phyloP scores from a whole-genome alignment of 345 rosid species.

The Euphorbia peplus region DNA sequence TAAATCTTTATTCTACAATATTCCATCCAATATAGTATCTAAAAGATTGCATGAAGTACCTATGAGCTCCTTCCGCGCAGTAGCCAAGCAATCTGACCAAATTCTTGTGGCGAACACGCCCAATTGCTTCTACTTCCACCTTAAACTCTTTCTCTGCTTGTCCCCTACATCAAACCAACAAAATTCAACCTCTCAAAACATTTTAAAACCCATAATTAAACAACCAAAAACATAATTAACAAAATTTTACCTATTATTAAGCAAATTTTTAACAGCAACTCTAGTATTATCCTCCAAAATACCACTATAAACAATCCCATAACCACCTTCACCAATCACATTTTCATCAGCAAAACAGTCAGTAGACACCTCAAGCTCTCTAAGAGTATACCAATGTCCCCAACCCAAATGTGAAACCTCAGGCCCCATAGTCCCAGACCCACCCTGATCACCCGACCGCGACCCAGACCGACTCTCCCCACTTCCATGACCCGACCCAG shows the following conservation, averaged over 20 bases:
- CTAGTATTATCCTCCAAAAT: conserved; percentile 56
- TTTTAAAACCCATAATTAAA: not conserved
- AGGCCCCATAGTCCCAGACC: conserved; percentile 43
- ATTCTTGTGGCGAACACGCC: conserved; percentile 91
- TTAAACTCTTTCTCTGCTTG: conserved; percentile 98
- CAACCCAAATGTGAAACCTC: conserved; percentile 97
- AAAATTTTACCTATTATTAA: conserved; percentile 59
- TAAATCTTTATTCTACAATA: no score
- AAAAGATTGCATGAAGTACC: no score
- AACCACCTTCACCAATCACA: conserved; percentile 96
- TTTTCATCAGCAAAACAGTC: conserved; percentile 66
- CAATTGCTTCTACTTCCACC: conserved; percentile 97
- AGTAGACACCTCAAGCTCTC: conserved; percentile 88
- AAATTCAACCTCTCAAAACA: not conserved
- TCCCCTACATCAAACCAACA: conserved; percentile 44
- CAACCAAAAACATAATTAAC: not conserved
- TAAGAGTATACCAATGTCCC: conserved; percentile 95
- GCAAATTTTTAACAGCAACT: conserved; percentile 86
- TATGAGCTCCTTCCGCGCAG: conserved; percentile 96
- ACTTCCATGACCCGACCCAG: conserved; percentile 50
- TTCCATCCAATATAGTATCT: no score
- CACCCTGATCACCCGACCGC: conserved; percentile 44
- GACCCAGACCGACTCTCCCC: conserved; percentile 44
- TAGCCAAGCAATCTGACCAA: conserved; percentile 93
- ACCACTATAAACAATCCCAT: conserved; percentile 90